phyloP scores from a whole-genome alignment of 2,329 filamentous ascomycete genomes.

The Cercospora zeina region DNA sequence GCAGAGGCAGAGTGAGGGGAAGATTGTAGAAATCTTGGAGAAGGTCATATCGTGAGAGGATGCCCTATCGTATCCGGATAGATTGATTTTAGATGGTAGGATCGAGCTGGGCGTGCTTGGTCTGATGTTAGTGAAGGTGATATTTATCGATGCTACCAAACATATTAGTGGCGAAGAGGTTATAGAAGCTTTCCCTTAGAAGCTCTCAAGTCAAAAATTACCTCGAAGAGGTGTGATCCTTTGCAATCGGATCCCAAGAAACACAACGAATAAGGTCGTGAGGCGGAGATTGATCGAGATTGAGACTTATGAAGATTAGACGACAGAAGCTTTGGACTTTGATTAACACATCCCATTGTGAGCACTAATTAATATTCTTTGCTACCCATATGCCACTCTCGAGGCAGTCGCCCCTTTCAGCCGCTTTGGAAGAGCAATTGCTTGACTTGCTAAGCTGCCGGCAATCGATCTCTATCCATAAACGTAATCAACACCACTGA shows the following conservation, averaged over 20 bases:
- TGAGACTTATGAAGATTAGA: not conserved
- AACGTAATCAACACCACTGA: no score
- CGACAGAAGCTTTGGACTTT: not conserved
- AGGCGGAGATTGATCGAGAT: not conserved
- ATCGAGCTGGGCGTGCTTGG: not conserved
- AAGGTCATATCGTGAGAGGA: not conserved
- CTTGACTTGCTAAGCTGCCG: no score
- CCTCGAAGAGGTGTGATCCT: constrained; percentile 49
- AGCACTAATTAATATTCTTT: not conserved
- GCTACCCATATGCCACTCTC: not conserved
- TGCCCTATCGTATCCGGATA: not conserved
- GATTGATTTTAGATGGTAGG: not conserved
- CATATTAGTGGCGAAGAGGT: constrained; percentile 39
- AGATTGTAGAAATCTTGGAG: not conserved
- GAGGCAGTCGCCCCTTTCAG: no score
- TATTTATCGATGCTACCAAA: constrained; percentile 24
- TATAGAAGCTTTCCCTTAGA: constrained; percentile 42
- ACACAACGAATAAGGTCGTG: constrained; percentile 5
- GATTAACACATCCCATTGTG: not conserved
- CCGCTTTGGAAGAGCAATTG: no score
- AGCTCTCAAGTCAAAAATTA: constrained; percentile 49
- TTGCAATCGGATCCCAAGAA: constrained; percentile 33
- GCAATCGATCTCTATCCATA: no score
- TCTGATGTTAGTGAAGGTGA: not conserved
- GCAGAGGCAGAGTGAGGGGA: not conserved